Base-by-base conservation (phyloP, 2,329 filamentous ascomycete genomes). In the Fusarium ramigenum region DNA sequence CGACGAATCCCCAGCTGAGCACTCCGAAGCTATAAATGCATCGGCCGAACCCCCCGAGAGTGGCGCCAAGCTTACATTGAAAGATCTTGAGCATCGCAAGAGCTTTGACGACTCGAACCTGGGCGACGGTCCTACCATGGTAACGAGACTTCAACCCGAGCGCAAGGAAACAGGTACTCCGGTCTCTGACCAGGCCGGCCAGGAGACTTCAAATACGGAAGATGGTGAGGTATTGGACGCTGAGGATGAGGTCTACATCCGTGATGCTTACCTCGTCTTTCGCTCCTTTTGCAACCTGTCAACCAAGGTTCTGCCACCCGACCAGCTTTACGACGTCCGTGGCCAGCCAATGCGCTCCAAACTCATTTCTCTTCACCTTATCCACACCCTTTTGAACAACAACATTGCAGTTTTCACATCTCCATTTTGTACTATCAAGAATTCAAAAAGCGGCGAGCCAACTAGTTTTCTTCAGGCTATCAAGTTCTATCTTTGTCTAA, bases 311-410 rank as follows among this genome's bases (percentile, higher is more conserved):
- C 86, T 99, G 32, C 91, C 93, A 14, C 91, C 95, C 5, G 96
- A 99, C 70, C 95, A 98, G 81, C 91, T 97, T 25, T 95, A 96
- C 78, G 96, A 99, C 79, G 85, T 97, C 58, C 95, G 94, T 63
- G 96, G 95, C 23, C 95, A 98, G 79, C 94, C 96, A 42, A 99
- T 99, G 96, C 92, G 96, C 69, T 98, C 96, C 6, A 99, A 99
- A 83, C 87, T 99, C 58, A 90, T 99, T 70, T 98, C 96, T 21
- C 89, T 99, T 63, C 95, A 99, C 81, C 92, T 98, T 69, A 96
- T 99, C 73, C 95, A 98, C 80, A 97, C 94, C 44, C 91, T 98
- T 63, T 89, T 99, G 52, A 97, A 97, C 85, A 98, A 98, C 83
- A 94, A 98, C 83, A 93, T 96, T 72, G 84, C 89, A 66, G 93